Percentiles rank a stretch among this genome's conserved stretches.
Evolutionary conservation across 2,329 filamentous ascomycete species (phyloP).

Genomic region (Tolypocladium capitatum): DNA sequence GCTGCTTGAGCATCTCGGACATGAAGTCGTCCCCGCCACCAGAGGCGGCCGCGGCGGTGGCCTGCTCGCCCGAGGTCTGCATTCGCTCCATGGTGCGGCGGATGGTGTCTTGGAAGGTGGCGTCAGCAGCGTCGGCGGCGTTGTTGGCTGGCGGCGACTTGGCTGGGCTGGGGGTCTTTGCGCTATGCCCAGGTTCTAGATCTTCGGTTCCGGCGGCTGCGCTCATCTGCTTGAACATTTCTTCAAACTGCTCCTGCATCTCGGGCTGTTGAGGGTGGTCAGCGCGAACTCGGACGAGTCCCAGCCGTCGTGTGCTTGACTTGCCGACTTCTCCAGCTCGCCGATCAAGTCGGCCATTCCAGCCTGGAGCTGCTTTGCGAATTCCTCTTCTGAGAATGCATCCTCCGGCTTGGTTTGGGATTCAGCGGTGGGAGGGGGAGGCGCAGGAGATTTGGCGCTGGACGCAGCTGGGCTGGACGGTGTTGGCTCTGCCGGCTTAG

Average conservation of each 20-base stretch:
- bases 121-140: slow-evolving; percentile 32
- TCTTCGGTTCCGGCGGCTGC: slow-evolving; percentile 28
- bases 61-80: slow-evolving; percentile 76
- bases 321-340: slow-evolving; percentile 49
- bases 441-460: slow-evolving; percentile 18
- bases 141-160: slow-evolving; percentile 20
- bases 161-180: slow-evolving; percentile 12
- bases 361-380: slow-evolving; percentile 74
- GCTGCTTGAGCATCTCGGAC: slow-evolving; percentile 82
- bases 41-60: slow-evolving; percentile 62
- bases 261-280: slow-evolving; percentile 35
- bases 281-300: not conserved
- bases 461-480: slow-evolving; percentile 16
- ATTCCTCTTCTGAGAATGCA: slow-evolving; percentile 56
- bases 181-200: slow-evolving; percentile 2
- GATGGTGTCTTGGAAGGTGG: slow-evolving; percentile 84
- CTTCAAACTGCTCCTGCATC: slow-evolving; percentile 68
- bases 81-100: slow-evolving; percentile 91
- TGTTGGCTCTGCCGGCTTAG: slow-evolving; percentile 10
- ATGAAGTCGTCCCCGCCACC: slow-evolving; percentile 65
- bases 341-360: slow-evolving; percentile 78
- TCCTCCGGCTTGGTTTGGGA: slow-evolving; percentile 18
- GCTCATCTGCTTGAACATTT: slow-evolving; percentile 60
- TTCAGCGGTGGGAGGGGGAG: slow-evolving; percentile 11
- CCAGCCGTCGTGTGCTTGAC: slow-evolving; percentile 12